A percentile compares a stretch with the other conserved stretches of the same genome.
Evolutionary conservation across 2,329 filamentous ascomycete genomes (phyloP).

Genomic region (Paracamarosporium sp.): DNA sequence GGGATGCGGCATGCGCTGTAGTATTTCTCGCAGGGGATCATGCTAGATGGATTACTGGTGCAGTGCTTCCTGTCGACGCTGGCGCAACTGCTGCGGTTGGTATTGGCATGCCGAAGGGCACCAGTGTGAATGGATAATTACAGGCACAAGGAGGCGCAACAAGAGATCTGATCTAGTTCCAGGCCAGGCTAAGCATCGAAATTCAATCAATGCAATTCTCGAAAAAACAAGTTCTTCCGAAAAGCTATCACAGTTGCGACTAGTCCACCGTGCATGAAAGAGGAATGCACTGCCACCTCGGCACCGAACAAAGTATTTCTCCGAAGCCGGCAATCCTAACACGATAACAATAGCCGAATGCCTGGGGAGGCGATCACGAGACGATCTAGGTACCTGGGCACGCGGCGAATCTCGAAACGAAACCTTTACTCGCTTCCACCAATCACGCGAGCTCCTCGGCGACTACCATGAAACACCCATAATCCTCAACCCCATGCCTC

Average conservation of each 20-base stretch:
- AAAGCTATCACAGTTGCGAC: too few relatives aligned
- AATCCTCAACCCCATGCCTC: background rate
- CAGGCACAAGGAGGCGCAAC: background rate
- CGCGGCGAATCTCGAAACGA: background rate
- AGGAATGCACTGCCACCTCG: too few relatives aligned
- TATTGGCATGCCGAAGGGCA: constrained; percentile 29
- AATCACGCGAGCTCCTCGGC: background rate
- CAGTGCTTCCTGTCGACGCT: constrained; percentile 37
- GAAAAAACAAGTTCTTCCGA: too few relatives aligned
- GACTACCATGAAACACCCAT: background rate
- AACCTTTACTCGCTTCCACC: background rate
- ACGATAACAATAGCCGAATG: background rate
- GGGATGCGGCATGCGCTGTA: constrained; percentile 61
- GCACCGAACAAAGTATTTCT: background rate
- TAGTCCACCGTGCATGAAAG: too few relatives aligned
- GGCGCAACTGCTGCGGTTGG: constrained; percentile 37
- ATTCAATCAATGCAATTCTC: background rate
- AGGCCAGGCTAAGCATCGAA: too few relatives aligned
- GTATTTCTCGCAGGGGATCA: constrained; percentile 60
- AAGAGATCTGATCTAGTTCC: too few relatives aligned
- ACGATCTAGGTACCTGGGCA: background rate
- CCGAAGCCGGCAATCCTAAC: background rate
- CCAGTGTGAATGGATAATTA: constrained; percentile 32
- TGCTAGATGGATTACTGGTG: constrained; percentile 59
- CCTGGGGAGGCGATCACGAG: background rate